These are phyloP conservation scores for Botrytis medusae DNA, from an alignment of 2,329 filamentous ascomycete species.

Conservation along the genomic window DNA sequence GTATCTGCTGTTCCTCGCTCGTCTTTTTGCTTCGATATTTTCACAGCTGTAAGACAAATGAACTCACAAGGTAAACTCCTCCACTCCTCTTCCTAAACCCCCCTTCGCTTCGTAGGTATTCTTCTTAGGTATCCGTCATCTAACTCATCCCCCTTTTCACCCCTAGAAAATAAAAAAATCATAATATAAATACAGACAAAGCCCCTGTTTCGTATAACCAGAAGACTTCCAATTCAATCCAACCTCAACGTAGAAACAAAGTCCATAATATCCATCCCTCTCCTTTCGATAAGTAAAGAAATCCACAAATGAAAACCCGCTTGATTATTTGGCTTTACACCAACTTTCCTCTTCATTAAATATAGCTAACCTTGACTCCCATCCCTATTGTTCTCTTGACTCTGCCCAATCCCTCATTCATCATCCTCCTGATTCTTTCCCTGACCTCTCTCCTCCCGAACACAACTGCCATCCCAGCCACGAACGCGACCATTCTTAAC, in stretches of 20 bases:
- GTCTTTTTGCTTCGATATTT: background rate
- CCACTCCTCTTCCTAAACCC: background rate
- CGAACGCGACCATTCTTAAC: conserved; percentile 69
- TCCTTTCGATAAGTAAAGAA: background rate
- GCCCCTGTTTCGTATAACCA: background rate
- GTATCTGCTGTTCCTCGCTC: background rate
- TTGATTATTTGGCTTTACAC: background rate
- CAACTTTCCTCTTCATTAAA: conserved; percentile 51
- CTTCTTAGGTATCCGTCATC: conserved; percentile 1
- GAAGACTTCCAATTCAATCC: background rate
- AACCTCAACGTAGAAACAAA: background rate
- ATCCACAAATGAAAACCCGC: background rate
- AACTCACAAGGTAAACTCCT: background rate
- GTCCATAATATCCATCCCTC: background rate
- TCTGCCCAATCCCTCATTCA: conserved; percentile 66
- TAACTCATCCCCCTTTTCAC: background rate
- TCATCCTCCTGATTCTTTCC: conserved; percentile 67
- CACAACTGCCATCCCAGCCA: conserved; percentile 74
- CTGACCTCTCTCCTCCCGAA: conserved; percentile 73
- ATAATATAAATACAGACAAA: conserved; percentile 14
- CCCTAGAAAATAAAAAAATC: background rate
- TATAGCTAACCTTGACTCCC: conserved; percentile 97
- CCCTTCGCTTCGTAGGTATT: background rate
- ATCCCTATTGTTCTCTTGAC: conserved; percentile 67
- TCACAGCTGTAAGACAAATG: background rate